Percentiles rank a stretch among this genome's conserved stretches.
These are phyloP conservation scores for Eucalyptus victrix DNA, from an alignment of 345 rosid species.

Conservation along the genomic window DNA sequence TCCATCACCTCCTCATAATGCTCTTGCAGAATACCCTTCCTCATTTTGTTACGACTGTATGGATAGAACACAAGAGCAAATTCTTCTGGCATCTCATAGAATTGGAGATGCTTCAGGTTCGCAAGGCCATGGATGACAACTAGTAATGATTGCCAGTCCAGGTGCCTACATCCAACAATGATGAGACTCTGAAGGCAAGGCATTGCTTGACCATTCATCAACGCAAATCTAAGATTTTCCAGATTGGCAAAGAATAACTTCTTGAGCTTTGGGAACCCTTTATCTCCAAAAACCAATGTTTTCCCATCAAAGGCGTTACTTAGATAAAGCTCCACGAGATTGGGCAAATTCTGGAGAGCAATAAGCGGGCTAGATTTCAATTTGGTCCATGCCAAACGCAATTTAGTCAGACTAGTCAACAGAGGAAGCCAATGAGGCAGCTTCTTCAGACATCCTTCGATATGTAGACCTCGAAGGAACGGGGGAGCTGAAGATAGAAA, in stretches of 20 bases:
- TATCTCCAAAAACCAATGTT: background rate
- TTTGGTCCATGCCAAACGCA: background rate
- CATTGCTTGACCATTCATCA: background rate
- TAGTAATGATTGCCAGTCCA: background rate
- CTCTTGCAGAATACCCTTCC: background rate
- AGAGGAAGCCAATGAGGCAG: background rate
- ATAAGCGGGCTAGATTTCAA: background rate
- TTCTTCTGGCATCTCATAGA: background rate
- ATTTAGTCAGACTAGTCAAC: background rate
- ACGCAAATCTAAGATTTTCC: background rate
- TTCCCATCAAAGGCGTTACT: background rate
- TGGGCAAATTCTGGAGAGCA: background rate
- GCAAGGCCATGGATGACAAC: background rate
- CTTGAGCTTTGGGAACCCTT: background rate
- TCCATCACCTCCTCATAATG: background rate
- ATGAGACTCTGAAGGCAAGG: background rate
- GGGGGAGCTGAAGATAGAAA: background rate
- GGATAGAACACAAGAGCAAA: background rate
- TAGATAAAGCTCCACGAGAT: rapidly evolving
- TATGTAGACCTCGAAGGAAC: background rate
- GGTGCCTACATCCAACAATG: background rate
- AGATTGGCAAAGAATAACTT: background rate
- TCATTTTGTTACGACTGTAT: rapidly evolving
- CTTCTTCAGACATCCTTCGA: background rate
- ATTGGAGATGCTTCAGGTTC: background rate